These are phyloP conservation scores for Sugiyamaella novakii DNA, from an alignment of 1,139 yeast species.

Conservation along the genomic window DNA sequence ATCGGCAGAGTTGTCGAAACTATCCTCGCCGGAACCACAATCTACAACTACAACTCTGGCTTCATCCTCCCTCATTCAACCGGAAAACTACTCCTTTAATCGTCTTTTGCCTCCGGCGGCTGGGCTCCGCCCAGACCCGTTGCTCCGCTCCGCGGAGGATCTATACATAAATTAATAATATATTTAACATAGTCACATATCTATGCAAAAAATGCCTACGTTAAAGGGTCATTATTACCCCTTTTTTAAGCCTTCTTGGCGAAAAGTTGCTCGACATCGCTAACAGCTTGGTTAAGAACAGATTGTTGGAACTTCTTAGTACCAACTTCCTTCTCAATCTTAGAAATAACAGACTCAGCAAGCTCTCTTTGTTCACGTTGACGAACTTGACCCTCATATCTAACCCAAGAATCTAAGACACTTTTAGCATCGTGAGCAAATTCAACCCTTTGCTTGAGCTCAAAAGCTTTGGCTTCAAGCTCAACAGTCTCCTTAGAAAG, in stretches of 20 bases:
- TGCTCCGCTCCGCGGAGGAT: not conserved
- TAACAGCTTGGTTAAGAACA: constrained; percentile 85
- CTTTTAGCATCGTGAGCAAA: constrained; percentile 89
- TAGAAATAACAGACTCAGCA: constrained; percentile 79
- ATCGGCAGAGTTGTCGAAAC: constrained; percentile 79
- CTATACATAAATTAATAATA: constrained; percentile 1
- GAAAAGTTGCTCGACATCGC: constrained; percentile 88
- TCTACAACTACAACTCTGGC: constrained; percentile 48
- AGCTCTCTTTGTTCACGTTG: constrained; percentile 94
- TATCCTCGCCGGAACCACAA: constrained; percentile 69
- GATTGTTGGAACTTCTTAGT: constrained; percentile 93
- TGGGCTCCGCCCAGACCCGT: constrained; percentile 17
- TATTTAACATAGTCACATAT: constrained; percentile 15
- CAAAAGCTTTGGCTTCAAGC: constrained; percentile 92
- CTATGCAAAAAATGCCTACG: constrained; percentile 15
- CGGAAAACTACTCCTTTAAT: constrained; percentile 27
- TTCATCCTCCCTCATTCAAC: constrained; percentile 22
- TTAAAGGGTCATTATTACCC: not conserved
- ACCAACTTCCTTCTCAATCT: constrained; percentile 81
- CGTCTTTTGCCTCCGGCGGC: constrained; percentile 14
- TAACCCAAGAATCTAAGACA: constrained; percentile 97
- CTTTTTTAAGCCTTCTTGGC: constrained; percentile 36
- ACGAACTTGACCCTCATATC: constrained; percentile 96
- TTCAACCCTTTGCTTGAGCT: constrained; percentile 86
- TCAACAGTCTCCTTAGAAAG: constrained; percentile 95